Evolutionary conservation across 805 yeast species (phyloP).

Genomic region (Starmerella bombicola): DNA sequence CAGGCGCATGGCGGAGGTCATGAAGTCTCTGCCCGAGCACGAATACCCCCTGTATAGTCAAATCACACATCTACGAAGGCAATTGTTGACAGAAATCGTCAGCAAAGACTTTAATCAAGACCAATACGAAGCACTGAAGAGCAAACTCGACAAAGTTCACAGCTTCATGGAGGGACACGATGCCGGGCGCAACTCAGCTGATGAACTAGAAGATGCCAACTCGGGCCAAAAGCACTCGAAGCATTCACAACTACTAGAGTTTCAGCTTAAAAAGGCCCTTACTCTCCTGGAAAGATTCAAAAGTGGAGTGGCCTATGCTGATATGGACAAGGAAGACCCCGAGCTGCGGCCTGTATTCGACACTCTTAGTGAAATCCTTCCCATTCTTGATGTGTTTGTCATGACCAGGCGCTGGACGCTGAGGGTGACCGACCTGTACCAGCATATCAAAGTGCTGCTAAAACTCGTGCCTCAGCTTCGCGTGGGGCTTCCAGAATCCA

Average conservation of each 20-base stretch:
- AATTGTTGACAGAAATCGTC: slow-evolving; percentile 13
- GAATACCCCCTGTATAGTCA: slow-evolving; percentile 19
- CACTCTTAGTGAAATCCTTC: slow-evolving; percentile 51
- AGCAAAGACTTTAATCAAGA: slow-evolving; percentile 5
- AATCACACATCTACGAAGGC: slow-evolving; percentile 22
- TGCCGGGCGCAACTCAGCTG: neutral
- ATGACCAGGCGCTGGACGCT: slow-evolving; percentile 95
- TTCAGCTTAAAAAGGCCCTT: slow-evolving; percentile 14
- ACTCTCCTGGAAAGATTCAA: slow-evolving; percentile 13
- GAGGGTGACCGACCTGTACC: slow-evolving; percentile 86
- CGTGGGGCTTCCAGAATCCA: neutral
- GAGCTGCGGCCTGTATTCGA: slow-evolving; percentile 49
- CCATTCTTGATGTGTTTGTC: slow-evolving; percentile 65
- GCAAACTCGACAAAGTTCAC: slow-evolving; percentile 9
- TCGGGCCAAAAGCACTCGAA: neutral
- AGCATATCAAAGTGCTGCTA: slow-evolving; percentile 62
- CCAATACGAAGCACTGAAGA: slow-evolving; percentile 6
- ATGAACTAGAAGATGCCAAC: neutral
- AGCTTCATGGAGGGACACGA: slow-evolving; percentile 3
- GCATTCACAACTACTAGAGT: neutral
- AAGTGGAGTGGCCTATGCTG: slow-evolving; percentile 25
- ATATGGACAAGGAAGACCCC: slow-evolving; percentile 27
- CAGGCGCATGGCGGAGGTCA: neutral
- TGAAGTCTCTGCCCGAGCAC: slow-evolving; percentile 13
- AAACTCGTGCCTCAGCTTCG: slow-evolving; percentile 50